Conservation (phyloP, 495 filamentous ascomycete genomes). For the Podospora appendiculata region DNA sequence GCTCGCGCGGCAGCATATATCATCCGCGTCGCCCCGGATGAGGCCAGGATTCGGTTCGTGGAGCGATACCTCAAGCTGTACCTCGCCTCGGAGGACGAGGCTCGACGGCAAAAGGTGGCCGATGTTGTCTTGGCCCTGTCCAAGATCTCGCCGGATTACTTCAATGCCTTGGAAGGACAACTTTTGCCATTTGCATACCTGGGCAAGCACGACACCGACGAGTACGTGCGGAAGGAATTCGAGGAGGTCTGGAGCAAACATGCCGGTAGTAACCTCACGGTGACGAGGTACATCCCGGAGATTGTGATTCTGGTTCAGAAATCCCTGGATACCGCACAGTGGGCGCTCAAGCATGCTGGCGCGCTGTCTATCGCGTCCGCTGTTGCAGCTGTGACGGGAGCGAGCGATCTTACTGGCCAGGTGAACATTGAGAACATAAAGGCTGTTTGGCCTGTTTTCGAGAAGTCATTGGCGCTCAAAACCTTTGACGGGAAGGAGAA, state of each 20-base stretch:
- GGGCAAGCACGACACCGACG: conserved; percentile 74
- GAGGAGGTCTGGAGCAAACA: conserved; percentile 83
- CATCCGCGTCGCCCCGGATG: conserved; percentile 62
- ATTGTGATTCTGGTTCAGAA: conserved; percentile 60
- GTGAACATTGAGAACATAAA: conserved; percentile 49
- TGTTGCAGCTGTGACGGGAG: conserved; percentile 49
- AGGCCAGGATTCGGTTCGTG: conserved; percentile 59
- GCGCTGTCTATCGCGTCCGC: conserved; percentile 71
- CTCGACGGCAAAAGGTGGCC: conserved; percentile 61
- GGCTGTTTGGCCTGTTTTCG: conserved; percentile 71
- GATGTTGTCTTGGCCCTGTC: conserved; percentile 73
- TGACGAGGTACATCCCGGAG: conserved; percentile 75
- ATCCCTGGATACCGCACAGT: conserved; percentile 68
- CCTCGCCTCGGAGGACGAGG: conserved; percentile 69
- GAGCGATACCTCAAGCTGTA: conserved; percentile 64
- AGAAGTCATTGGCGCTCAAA: conserved; percentile 74
- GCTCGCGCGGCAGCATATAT: conserved; percentile 82
- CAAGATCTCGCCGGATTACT: conserved; percentile 83
- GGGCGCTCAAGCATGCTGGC: conserved; percentile 83
- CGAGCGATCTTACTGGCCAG: conserved; percentile 34
- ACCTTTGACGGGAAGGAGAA: conserved; percentile 92
- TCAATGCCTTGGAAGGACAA: conserved; percentile 63
- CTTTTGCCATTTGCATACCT: conserved; percentile 84
- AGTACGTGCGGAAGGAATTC: conserved; percentile 66
- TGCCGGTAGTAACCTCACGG: conserved; percentile 73